Base-by-base conservation (phyloP, 352 stramenopile genomes). In the Pythium volutum region DNA sequence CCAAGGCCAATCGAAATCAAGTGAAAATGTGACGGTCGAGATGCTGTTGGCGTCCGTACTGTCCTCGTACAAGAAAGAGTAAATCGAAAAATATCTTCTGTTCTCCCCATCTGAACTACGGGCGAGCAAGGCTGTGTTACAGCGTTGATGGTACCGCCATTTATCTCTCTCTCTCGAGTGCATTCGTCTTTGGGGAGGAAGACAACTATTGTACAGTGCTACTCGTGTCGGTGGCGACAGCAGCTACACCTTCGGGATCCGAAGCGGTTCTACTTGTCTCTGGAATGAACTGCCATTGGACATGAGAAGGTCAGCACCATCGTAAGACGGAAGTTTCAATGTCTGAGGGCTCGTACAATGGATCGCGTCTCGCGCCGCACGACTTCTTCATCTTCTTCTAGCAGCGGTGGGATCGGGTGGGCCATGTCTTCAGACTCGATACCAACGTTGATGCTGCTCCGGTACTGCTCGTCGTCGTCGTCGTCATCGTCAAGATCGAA, bases 41-140 rank as follows among this genome's bases (percentile, higher is more conserved):
- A 91, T 91, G 77, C 68, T 94, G 67, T 63, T 94, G 15, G 76
- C 79, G 33, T 89, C 82, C 0, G 85, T 91, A 34, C 79, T 94
- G 45, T 89, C 77, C 1, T 76, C 81, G 42, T 94, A 91, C 73
- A 88, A 88, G 60, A 85, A 79, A 59, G 52, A 81, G 62, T 66
- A 59, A 53, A 14, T 1, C 10, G 11, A 53, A 38, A n/a, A 22
- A 39, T 18, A 23, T 15, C 43, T 31, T 23, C 4, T 33, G 16
- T 51, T 51, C 7, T 7, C 12, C 39, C 18, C 33, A 38, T 38
- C 12, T 38, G 33, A 38, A 7, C 7, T 38, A 14, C 7, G 33
- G 7, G 33, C 33, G 7, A 14, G 33, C 33, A 36, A 36, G 31
- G 31, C 31, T 36, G 31, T 36, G 10, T 36, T 36, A 36, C 31